phyloP scores from a whole-genome alignment of 495 filamentous ascomycete species.

The Talaromyces adpressus region DNA sequence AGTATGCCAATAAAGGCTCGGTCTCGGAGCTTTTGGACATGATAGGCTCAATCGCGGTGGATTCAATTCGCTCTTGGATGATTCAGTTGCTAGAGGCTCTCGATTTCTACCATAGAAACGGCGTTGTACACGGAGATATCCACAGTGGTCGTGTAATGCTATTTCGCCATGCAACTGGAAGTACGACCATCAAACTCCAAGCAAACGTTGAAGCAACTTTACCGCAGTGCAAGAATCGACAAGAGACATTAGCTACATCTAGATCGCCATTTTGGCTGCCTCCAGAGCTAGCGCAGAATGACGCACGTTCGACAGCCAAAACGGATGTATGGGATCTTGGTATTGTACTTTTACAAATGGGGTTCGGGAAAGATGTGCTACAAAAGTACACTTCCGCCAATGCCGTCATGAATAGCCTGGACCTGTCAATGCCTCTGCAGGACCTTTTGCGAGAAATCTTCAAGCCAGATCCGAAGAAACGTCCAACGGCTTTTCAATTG shows the following conservation, averaged over 20 bases:
- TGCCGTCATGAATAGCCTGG: conserved; percentile 52
- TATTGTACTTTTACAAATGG: conserved; percentile 83
- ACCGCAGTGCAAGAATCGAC: conserved; percentile 19
- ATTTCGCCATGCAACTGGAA: conserved; percentile 30
- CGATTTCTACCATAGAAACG: conserved; percentile 76
- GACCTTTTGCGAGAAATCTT: conserved; percentile 81
- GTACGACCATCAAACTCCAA: conserved; percentile 37
- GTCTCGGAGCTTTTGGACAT: conserved; percentile 74
- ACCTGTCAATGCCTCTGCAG: conserved; percentile 65
- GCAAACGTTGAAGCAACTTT: conserved; percentile 36
- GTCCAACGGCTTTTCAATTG: conserved; percentile 83
- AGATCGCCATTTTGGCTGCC: conserved; percentile 79
- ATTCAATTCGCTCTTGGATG: conserved; percentile 75
- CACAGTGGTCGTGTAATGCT: conserved; percentile 73
- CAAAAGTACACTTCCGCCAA: conserved; percentile 73
- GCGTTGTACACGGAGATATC: conserved; percentile 72
- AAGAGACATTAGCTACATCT: conserved; percentile 47
- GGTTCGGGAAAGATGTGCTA: conserved; percentile 74
- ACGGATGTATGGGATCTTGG: conserved; percentile 95
- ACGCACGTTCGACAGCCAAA: conserved; percentile 60
- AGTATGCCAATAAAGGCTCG: conserved; percentile 74
- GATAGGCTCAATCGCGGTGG: conserved; percentile 61
- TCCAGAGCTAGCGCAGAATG: conserved; percentile 62
- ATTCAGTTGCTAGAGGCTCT: conserved; percentile 86
- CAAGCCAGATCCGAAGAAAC: conserved; percentile 70